phyloP scores from a whole-genome alignment of 805 yeast genomes.

The Blastobotrys terrestris region DNA sequence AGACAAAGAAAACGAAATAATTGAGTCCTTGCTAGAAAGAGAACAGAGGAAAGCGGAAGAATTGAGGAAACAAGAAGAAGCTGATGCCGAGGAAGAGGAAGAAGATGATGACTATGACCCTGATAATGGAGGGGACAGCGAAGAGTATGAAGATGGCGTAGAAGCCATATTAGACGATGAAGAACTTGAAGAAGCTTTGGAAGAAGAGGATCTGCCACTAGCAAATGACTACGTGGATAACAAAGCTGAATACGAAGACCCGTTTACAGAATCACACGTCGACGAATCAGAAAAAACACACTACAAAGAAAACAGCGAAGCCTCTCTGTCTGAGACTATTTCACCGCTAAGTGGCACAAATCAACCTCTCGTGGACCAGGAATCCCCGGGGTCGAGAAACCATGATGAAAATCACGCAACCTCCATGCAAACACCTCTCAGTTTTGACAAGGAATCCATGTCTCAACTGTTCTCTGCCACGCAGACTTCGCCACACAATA shows the following conservation, averaged over 20 bases:
- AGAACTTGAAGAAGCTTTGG: constrained; percentile 6
- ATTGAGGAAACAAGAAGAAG: constrained; percentile 13
- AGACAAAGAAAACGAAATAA: constrained; percentile 16
- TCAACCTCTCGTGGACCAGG: no score
- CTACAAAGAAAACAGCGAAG: no score
- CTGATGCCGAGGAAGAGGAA: constrained; percentile 12
- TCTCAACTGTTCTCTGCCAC: neutral
- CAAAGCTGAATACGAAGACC: neutral
- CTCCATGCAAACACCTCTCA: no score
- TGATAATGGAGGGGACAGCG: constrained; percentile 9
- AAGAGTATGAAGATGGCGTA: constrained; percentile 5
- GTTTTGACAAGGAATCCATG: neutral
- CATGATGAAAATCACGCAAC: no score
- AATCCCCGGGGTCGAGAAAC: no score
- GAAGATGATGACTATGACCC: constrained; percentile 1
- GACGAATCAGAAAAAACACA: no score
- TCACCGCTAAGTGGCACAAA: no score
- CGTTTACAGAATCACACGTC: no score
- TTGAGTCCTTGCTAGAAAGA: constrained; percentile 18
- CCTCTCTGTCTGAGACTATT: no score
- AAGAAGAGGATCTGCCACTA: neutral
- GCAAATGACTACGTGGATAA: neutral
- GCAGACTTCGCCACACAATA: neutral
- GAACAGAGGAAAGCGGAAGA: constrained; percentile 20
- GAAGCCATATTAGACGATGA: constrained; percentile 5